Base-by-base conservation (phyloP, 192 early-diverging fungal species). In the Mortierella hygrophila region DNA sequence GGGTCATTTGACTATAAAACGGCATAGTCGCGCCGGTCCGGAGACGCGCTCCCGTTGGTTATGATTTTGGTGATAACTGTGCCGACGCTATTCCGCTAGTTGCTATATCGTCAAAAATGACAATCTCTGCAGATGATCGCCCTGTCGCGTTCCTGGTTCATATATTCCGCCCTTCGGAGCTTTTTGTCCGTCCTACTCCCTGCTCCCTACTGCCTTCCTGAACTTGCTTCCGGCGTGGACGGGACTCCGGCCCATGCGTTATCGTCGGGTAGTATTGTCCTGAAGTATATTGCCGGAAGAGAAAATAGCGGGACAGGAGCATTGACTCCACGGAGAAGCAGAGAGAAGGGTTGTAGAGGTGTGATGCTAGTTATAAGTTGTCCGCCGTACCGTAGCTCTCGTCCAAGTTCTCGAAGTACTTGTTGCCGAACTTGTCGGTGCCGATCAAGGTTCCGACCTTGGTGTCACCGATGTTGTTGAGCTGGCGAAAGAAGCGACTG, bases 381-480 rank as follows among this genome's bases (percentile, higher is more conserved):
- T 23, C 29, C 35, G 23, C 55, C 74, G 55, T 89, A 91, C 95
- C 94, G 63, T 91, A 95, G 84, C 92, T 90, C 87, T 96, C 95
- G 72, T 92, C 88, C 11, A 89, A 83, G 86, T 95, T 95, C 82
- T 90, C 90, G 78, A 88, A 96, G 91, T 95, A 96, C 63, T 93
- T 91, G 90, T 96, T 96, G 81, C 95, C 95, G 72, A 93, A 88
- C 76, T 90, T 86, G 88, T 96, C 95, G 38, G 83, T 89, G 60
- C 95, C 95, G 41, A 96, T 89, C 32, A 95, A 88, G 37, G 88
- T 90, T 82, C 95, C 95, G 89, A 90, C 90, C 81, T 95, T 96
- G 73, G 87, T 90, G 63, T 93, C 93, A 69, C 93, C 88, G 82
- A 93, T 91, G 76, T 85, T 85, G 54, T 91, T 78, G 68, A 93